Percentiles rank a stretch among this genome's conserved stretches.
phyloP scores from a whole-genome alignment of 2,329 filamentous ascomycete species.

The Aspergillus calidoustus region DNA sequence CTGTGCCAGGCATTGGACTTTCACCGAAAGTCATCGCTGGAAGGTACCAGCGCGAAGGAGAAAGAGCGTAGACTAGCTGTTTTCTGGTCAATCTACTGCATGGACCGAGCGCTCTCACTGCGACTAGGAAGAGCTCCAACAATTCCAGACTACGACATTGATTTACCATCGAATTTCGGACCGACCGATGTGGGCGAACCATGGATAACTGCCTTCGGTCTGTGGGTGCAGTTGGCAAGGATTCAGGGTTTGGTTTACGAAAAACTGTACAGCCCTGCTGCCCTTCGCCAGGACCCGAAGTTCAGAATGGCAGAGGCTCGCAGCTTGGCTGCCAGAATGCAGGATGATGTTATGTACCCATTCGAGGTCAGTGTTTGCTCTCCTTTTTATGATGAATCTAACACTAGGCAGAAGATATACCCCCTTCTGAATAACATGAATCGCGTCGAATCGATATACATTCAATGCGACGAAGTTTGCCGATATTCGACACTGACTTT shows the following conservation, averaged over 20 bases:
- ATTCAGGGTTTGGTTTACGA: conserved; percentile 66
- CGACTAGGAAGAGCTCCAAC: conserved; percentile 62
- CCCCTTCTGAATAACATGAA: conserved; percentile 22
- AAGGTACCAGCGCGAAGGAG: conserved; percentile 26
- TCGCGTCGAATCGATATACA: conserved; percentile 33
- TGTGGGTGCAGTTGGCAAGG: conserved; percentile 61
- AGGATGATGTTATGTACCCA: conserved; percentile 32
- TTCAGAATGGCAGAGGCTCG: conserved; percentile 34
- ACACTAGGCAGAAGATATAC: conserved; percentile 19
- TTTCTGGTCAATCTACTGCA: conserved; percentile 64
- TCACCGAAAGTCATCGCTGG: conserved; percentile 47
- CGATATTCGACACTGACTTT: conserved; percentile 43
- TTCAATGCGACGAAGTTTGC: conserved; percentile 41
- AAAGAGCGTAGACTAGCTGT: conserved; percentile 45
- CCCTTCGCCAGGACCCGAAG: conserved; percentile 32
- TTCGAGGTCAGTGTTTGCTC: conserved; percentile 30
- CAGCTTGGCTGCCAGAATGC: conserved; percentile 35
- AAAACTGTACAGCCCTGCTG: conserved; percentile 54
- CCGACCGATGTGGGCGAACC: conserved; percentile 20
- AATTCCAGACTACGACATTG: conserved; percentile 65
- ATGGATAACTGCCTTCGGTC: conserved; percentile 54
- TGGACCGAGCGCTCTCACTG: conserved; percentile 64
- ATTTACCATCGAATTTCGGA: conserved; percentile 40
- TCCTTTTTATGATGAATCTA: background rate
- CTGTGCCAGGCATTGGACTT: conserved; percentile 68